phyloP scores from a whole-genome alignment of 2,329 filamentous ascomycete genomes.

The Paecilomyces sp. region DNA sequence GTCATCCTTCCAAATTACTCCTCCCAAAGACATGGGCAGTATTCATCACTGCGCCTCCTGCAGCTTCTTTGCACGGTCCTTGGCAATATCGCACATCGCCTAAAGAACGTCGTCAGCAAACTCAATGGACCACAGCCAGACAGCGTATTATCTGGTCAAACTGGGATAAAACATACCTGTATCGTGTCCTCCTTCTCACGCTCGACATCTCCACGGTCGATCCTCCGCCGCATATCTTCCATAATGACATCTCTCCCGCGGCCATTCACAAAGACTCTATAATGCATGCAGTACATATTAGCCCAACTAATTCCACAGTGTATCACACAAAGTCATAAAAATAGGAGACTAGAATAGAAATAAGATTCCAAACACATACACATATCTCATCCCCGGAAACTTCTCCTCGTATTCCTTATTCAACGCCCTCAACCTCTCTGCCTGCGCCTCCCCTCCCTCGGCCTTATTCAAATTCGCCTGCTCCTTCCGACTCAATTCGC shows the following conservation, averaged over 20 bases:
- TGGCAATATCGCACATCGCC: constrained; percentile 90
- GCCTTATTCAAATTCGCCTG: constrained; percentile 65
- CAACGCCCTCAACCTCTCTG: constrained; percentile 55
- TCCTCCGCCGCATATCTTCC: constrained; percentile 71
- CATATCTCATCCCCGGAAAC: constrained; percentile 79
- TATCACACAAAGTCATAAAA: background rate
- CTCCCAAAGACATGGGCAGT: background rate
- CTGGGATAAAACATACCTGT: constrained; percentile 47
- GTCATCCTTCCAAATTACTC: background rate
- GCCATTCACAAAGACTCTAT: constrained; percentile 78
- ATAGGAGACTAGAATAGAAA: background rate
- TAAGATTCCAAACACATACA: constrained; percentile 28
- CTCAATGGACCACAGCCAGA: background rate
- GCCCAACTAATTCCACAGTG: background rate
- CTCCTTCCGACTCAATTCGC: constrained; percentile 70
- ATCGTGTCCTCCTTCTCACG: constrained; percentile 68
- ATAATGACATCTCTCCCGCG: constrained; percentile 67
- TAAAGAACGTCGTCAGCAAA: constrained; percentile 23
- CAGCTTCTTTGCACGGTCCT: constrained; percentile 66
- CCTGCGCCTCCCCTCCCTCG: constrained; percentile 37
- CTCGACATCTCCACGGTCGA: constrained; percentile 58
- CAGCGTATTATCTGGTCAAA: background rate
- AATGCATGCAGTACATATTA: background rate
- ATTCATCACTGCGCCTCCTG: constrained; percentile 8
- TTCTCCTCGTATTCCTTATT: constrained; percentile 73